Base-by-base conservation (phyloP, 345 rosid genomes). In the Hevea brasiliensis region DNA sequence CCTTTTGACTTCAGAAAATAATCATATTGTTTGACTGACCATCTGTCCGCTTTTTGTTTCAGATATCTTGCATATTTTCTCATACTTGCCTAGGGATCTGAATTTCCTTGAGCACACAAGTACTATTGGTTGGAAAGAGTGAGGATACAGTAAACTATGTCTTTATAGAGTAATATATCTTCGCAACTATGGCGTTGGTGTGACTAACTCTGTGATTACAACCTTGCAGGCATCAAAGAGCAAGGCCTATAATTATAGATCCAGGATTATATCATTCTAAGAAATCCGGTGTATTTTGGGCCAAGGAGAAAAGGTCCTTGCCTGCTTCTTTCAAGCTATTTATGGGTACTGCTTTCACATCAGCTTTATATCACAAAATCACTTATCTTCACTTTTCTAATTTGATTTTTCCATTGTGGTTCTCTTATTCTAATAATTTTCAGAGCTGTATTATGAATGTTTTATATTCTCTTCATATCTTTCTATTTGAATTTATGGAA, bases 31-130 rank as follows among this genome's bases (percentile, higher is more conserved):
- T 1, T 70, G 56, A 64, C 26, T 76, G 73, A 82, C 59, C 57
- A 61, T 50, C 13, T 67, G 26, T n/a, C 68, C 70, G n/a, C 13
- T 27, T 72, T 72, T 37, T 74, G 80, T 79, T 88, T 77, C 91
- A 94, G 98, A 94, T 91, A 85, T 94, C 26, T 70, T 94, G 85
- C 95, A 94, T 70, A 85, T 94, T 24, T 92, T 94, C 81, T 90
- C 99, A 3, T 90, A 84, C 86, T 85, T 94, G 87, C 97, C 99
- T 1, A 87, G 91, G 82, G 92, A 92, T 83, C 81, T 94, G 65
- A 92, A 94, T 77, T 94, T 94, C 85, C 80, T 94, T 3, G 99
- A 92, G 90, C 98, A 94, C 83, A 87, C 94, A n/a, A 89, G 98
- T 77, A 79, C 82, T 65, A 84, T 94, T 64, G 96, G 94, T 24